Percentiles rank a stretch among this genome's conserved stretches.
Evolutionary conservation across 2,329 filamentous ascomycete genomes (phyloP).

Genomic region (Aspergillus bombycis): DNA sequence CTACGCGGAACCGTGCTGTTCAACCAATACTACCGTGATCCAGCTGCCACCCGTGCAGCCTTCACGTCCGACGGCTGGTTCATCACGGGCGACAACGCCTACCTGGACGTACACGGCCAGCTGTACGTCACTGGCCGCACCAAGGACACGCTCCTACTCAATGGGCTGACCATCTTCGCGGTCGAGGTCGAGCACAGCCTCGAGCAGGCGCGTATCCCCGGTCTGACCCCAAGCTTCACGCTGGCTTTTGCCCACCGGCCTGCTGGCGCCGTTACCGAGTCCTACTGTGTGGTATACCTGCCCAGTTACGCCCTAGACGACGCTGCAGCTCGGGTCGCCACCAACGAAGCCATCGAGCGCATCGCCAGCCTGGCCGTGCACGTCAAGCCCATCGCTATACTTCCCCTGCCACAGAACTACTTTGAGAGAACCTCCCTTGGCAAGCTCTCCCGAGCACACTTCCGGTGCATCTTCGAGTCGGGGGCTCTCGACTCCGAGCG

Average conservation of each 20-base stretch:
- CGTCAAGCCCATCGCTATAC: too few species aligned
- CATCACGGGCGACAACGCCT: slow-evolving; percentile 77
- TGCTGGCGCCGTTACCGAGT: slow-evolving; percentile 37
- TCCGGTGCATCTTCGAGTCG: too few species aligned
- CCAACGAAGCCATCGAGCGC: slow-evolving; percentile 12
- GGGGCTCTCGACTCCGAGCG: too few species aligned
- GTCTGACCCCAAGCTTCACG: background rate
- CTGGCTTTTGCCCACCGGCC: background rate
- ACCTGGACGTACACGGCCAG: slow-evolving; percentile 71
- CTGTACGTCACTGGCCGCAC: slow-evolving; percentile 81
- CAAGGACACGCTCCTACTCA: slow-evolving; percentile 61
- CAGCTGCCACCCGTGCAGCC: slow-evolving; percentile 41
- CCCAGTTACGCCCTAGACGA: slow-evolving; percentile 26
- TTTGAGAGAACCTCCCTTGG: too few species aligned
- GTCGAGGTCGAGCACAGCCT: background rate
- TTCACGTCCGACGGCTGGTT: slow-evolving; percentile 75
- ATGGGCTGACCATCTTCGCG: slow-evolving; percentile 45
- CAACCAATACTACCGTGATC: slow-evolving; percentile 72
- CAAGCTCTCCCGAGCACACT: too few species aligned
- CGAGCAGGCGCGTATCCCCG: background rate
- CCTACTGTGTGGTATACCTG: slow-evolving; percentile 44
- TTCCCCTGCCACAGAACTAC: too few species aligned
- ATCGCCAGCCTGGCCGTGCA: background rate
- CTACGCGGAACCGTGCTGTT: slow-evolving; percentile 78
- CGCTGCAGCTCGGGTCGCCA: slow-evolving; percentile 1